Base-by-base conservation (phyloP, 257 asterid genomes). In the Thymus quinquecostatus region DNA sequence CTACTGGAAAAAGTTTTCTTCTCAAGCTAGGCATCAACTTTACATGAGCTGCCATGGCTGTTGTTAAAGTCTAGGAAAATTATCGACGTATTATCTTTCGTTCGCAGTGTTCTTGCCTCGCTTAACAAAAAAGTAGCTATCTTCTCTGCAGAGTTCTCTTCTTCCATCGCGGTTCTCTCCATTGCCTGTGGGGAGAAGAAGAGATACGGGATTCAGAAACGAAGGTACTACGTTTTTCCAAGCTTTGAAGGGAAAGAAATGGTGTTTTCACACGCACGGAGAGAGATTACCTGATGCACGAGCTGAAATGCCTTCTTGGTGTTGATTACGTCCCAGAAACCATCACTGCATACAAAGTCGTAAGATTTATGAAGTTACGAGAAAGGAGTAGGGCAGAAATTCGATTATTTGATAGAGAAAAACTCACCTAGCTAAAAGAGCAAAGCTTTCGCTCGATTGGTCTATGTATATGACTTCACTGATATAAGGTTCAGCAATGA, bases 271-370 rank as follows among this genome's bases (percentile, higher is more conserved):
- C 14, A 56, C 14, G 0, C 43, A 30, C 64, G 30, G 32, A 56
- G 1, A 58, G n/a, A 47, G n/a, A 41, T 48, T 86, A 92, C 99
- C 93, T 88, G 96, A 60, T 81, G 79, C 45, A 92, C 91, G 47
- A 92, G 89, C 76, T 95, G 99, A 54, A 79, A 78, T 27, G 97
- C 96, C 81, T 89, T 95, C 91, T 86, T 92, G 65, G 50, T 73
- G 66, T 75, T 92, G 44, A 89, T 68, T 10, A 95, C 99, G 67
- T 95, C 99, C 98, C 98, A 89, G 55, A 95, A 95, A 38, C 98
- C 99, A 72, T 95, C 98, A 65, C 99, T 94, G 54, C 64, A 81
- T 69, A 60, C 64, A 81, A 70, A 61, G 36, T 56, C 64, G 48
- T 64, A 36, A 60, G 64, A 11, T 41, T 40, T 32, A 70, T 4